Evolutionary conservation across 495 filamentous ascomycete genomes (phyloP), one percentile per base, ranked within the genome.

Genomic region (Neurospora sp.): DNA sequence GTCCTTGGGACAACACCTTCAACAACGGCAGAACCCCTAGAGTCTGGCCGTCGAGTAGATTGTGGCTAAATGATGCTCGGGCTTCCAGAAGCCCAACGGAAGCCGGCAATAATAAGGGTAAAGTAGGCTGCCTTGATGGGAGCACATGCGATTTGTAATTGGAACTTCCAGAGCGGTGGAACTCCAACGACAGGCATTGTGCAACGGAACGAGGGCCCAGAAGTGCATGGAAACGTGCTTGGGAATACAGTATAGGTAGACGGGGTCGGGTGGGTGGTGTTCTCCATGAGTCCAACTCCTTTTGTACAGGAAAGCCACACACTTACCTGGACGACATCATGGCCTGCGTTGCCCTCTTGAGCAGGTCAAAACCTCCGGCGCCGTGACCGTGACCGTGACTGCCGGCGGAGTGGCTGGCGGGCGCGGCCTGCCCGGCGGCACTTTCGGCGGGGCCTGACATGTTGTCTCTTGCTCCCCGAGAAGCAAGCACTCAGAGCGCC

Each of bases 261-360:
- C 72, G 46, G 54, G 54, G 14, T 66, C 27, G 54, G 54, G 14
- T 66, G 54, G 31, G 54, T 66, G 54, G 27, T 66, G 12, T 9
- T 37, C 27, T 66, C 31, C 54, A 62, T 62, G 54, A 11, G 54
- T 31, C 54, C 54, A 66, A 66, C 54, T 66, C 12, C 54, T 66
- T 66, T 9, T 69, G 69, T 48, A 72, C 41, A 72, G 69, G 39
- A 72, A 78, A 79, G 75, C 72, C 75, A 73, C 23, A 42, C 73
- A 84, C 84, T 77, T 86, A 89, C 87, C 81, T 89, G 83, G 85
- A 66, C 54, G 54, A 85, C 85, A 88, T 88, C 85, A 89, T 85
- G 73, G 84, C 83, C 74, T 88, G 85, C 44, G 87, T 88, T 70
- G 87, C 87, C 77, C 85, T 83, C 80, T 83, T 81, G 40, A 89